phyloP scores from a whole-genome alignment of 768 basidiomycete species.

The Cyclocybe aegerita region DNA sequence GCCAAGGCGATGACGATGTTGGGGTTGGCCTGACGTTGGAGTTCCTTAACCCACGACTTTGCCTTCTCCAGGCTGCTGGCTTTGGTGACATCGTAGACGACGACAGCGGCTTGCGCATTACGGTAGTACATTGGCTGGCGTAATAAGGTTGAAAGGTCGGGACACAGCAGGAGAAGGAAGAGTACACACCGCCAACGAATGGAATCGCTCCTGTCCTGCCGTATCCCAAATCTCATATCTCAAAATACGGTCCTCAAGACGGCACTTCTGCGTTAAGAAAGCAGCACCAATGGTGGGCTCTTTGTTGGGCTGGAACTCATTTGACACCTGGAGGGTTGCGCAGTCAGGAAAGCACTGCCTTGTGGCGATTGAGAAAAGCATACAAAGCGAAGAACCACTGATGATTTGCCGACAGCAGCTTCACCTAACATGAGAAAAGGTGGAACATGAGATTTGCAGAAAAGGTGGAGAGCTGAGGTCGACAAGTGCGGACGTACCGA shows the following conservation, averaged over 20 bases:
- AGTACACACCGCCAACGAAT: conserved; percentile 83
- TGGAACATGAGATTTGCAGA: conserved; percentile 2
- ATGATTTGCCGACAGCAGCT: conserved; percentile 98
- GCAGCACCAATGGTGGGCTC: conserved; percentile 98
- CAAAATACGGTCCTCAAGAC: conserved; percentile 89
- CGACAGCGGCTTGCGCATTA: conserved; percentile 96
- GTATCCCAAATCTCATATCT: conserved; percentile 99
- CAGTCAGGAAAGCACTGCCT: no score
- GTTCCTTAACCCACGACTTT: conserved; percentile 99
- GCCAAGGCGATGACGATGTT: conserved; percentile 99
- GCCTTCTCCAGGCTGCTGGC: conserved; percentile 96
- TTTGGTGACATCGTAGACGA: conserved; percentile 98
- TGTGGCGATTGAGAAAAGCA: conserved; percentile 21
- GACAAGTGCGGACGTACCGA: conserved; percentile 52
- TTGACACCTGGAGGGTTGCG: conserved; percentile 69
- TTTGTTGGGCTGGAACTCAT: conserved; percentile 99
- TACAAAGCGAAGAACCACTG: conserved; percentile 96
- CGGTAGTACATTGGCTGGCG: conserved; percentile 96
- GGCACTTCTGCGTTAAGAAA: conserved; percentile 93
- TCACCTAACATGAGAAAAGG: conserved; percentile 60
- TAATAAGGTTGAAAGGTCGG: conserved; percentile 8
- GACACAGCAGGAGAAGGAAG: conserved; percentile 2
- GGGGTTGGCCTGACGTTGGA: conserved; percentile 97
- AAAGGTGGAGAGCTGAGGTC: conserved; percentile 1
- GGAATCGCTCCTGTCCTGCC: conserved; percentile 94